Conservation (phyloP, 805 yeast species). For the Teunomyces barrocoloradensis region DNA sequence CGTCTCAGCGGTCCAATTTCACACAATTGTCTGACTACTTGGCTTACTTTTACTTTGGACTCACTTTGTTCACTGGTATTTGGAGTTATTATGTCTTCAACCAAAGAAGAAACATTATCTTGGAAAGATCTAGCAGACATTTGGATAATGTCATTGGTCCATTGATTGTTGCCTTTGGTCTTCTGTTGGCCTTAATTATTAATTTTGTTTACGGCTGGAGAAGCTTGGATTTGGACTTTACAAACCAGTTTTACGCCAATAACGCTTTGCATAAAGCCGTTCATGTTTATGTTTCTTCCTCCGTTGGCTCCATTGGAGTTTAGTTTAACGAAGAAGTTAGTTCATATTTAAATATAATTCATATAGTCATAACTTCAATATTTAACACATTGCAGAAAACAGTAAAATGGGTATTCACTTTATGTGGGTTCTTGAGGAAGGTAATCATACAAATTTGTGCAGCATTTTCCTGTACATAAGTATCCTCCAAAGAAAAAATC, state of each 20-base stretch:
- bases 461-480: not conserved
- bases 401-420: no score
- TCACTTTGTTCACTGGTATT: conserved; percentile 77
- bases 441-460: not conserved
- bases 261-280: conserved; percentile 35
- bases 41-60: conserved; percentile 76
- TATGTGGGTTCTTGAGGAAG: no score
- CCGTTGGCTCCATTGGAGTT: not conserved
- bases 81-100: conserved; percentile 88
- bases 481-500: not conserved
- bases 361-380: not conserved
- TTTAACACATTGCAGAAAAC: not conserved
- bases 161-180: conserved; percentile 66
- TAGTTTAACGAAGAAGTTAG: not conserved
- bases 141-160: conserved; percentile 92
- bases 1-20: conserved; percentile 66
- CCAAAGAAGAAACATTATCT: conserved; percentile 68
- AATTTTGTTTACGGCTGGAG: conserved; percentile 68
- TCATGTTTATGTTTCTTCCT: conserved; percentile 30
- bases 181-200: conserved; percentile 61
- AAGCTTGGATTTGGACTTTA: conserved; percentile 22
- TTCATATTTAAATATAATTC: not conserved
- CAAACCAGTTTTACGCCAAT: conserved; percentile 25
- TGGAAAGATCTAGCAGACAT: conserved; percentile 80
- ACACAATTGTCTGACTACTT: conserved; percentile 61